Conservation (phyloP, 805 yeast species). For the Debaryomyces prosopidis region DNA sequence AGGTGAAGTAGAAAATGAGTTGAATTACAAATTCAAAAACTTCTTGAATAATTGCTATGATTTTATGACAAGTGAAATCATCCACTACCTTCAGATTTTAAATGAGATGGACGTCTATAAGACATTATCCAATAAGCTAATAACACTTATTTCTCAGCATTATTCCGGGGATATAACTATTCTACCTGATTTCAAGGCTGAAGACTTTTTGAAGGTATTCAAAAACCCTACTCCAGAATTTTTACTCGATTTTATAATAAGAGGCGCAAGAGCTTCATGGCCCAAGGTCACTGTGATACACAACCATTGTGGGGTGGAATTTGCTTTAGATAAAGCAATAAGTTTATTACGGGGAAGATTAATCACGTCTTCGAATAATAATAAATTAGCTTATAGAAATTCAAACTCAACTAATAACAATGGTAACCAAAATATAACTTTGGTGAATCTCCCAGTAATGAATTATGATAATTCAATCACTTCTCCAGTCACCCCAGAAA, state of each 20-base stretch:
- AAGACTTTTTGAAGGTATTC: conserved; percentile 63
- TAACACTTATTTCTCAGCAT: conserved; percentile 77
- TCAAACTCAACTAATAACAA: not conserved
- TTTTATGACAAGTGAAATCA: conserved; percentile 65
- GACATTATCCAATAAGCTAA: conserved; percentile 68
- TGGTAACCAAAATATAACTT: conserved; percentile 6
- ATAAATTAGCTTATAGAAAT: not conserved
- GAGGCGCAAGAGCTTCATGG: conserved; percentile 95
- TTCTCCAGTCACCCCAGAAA: conserved; percentile 12
- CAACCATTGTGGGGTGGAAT: conserved; percentile 89
- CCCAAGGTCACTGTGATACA: conserved; percentile 82
- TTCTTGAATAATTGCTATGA: conserved; percentile 55
- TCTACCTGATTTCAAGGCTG: conserved; percentile 67
- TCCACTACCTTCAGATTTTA: conserved; percentile 72
- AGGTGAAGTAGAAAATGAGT: conserved; percentile 64
- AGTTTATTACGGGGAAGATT: conserved; percentile 62
- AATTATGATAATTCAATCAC: conserved; percentile 7
- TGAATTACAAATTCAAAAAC: conserved; percentile 54
- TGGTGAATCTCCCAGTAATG: conserved; percentile 24
- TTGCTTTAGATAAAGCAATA: conserved; percentile 81
- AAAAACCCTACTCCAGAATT: conserved; percentile 82
- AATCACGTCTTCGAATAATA: conserved; percentile 33
- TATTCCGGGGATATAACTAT: conserved; percentile 95
- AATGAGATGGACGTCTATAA: conserved; percentile 77
- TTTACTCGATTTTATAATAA: conserved; percentile 61